Evolutionary conservation across 352 stramenopile species (phyloP).

Genomic region (Phytopythium chamaehyphon): DNA sequence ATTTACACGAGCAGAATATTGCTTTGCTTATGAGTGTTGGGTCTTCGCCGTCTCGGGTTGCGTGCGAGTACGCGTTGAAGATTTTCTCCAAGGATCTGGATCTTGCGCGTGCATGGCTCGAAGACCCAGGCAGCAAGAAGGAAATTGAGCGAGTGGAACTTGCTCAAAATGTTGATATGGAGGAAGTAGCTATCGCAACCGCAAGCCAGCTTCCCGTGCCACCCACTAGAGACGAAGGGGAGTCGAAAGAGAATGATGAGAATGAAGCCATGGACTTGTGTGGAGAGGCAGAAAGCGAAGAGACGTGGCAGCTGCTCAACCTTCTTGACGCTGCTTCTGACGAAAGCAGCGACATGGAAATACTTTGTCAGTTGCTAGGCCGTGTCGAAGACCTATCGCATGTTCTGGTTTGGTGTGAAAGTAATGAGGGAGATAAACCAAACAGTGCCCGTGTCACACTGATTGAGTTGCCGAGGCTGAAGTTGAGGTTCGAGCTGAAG

Average conservation of each 20-base stretch:
- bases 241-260: constrained; percentile 49
- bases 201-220: neutral
- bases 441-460: constrained; percentile 81
- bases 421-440: constrained; percentile 8
- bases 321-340: constrained; percentile 77
- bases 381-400: constrained; percentile 96
- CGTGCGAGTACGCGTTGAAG: constrained; percentile 55
- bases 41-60: constrained; percentile 42
- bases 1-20: constrained; percentile 63
- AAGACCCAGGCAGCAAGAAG: constrained; percentile 45
- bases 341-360: constrained; percentile 27
- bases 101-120: constrained; percentile 59
- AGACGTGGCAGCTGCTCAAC: constrained; percentile 93
- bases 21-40: constrained; percentile 67
- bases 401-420: constrained; percentile 93
- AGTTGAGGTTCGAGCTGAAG: constrained; percentile 91
- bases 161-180: constrained; percentile 5
- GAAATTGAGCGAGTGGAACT: constrained; percentile 64
- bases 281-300: constrained; percentile 42
- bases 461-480: constrained; percentile 96
- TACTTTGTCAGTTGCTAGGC: constrained; percentile 89
- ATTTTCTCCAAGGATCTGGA: constrained; percentile 67
- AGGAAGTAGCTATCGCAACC: neutral
- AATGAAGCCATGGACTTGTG: constrained; percentile 52
- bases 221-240: constrained; percentile 19